Base-by-base conservation (phyloP, 139 green algal genomes). In the Spirogloea muscicola region DNA sequence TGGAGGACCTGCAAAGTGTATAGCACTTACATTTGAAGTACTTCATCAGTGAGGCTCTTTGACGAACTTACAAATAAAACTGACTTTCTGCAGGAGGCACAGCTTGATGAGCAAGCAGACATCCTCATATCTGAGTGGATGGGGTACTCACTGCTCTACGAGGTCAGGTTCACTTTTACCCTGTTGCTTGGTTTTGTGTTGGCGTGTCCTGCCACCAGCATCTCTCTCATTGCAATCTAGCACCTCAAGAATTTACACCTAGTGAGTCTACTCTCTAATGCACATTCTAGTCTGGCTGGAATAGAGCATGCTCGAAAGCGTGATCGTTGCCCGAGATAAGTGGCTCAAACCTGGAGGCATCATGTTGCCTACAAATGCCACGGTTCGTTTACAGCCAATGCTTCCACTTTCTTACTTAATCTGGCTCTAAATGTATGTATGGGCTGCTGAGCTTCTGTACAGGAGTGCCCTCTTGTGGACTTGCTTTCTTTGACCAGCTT, bases 231-330 rank as follows among this genome's bases (percentile, higher is more conserved):
- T 29, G 31, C 49, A 16, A 6, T 34, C 6, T 27, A 25, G 29
- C 49, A 25, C 49, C 33, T 27, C 49, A 9, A 36, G 25, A 25
- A 9, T 58, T 27, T 10, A 7, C 49, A 21, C 13, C 33, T 59
- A 27, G 27, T n/a, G 27, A 37, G 13, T 6, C 49, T 33, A 3
- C 16, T 16, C 33, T 4, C 33, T 10, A 27, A 5, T 34, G 4
- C 18, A 7, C 13, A 27, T 2, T 4, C 33, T 0, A 27, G 27
- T n/a, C 49, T 59, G 9, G 2, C 49, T n/a, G 4, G n/a, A 29
- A 5, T 27, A 73, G 85, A 90, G 89, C 48, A 98, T 98, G 93
- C 77, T 98, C 29, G 91, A 97, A 74, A 91, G 76, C 1, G 96
- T 95, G 77, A 60, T 98, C 0, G 90, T 86, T 42, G 93, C 93